Percentiles rank a stretch among this genome's conserved stretches.
These are phyloP conservation scores for Yarrowia keelungensis DNA, from an alignment of 805 yeast genomes.

Conservation along the genomic window DNA sequence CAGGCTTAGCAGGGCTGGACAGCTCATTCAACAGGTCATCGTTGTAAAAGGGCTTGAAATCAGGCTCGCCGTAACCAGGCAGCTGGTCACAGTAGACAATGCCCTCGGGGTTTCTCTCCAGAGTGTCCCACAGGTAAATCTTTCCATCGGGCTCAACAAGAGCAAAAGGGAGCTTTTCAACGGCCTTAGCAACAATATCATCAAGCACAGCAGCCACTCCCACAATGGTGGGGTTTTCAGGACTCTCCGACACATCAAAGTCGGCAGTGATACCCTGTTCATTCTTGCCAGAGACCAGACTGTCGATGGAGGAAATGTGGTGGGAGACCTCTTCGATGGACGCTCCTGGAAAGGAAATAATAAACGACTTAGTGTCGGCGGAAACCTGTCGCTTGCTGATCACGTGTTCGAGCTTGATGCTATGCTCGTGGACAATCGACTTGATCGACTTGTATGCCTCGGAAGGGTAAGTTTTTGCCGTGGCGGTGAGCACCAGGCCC, in stretches of 20 bases:
- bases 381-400: conserved; percentile 2
- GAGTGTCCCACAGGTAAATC: conserved; percentile 50
- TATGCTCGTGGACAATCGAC: neutral
- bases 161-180: neutral
- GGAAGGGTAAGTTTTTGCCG: neutral
- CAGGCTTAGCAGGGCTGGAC: neutral
- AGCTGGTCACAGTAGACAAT: conserved; percentile 54
- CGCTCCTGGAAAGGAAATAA: neutral
- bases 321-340: conserved; percentile 5
- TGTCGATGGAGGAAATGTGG: neutral
- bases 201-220: conserved; percentile 1
- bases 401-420: neutral
- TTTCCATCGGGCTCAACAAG: conserved; percentile 73
- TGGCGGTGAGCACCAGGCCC: neutral
- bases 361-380: neutral
- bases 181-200: neutral
- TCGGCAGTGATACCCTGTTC: conserved; percentile 13
- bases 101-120: conserved; percentile 3
- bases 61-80: conserved; percentile 4
- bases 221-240: neutral
- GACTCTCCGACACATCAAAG: neutral
- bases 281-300: neutral
- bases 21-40: neutral
- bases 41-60: conserved; percentile 5
- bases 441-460: conserved; percentile 29